Conservation (phyloP, 78 protist species). For the Dictyostelium firmibasis region DNA sequence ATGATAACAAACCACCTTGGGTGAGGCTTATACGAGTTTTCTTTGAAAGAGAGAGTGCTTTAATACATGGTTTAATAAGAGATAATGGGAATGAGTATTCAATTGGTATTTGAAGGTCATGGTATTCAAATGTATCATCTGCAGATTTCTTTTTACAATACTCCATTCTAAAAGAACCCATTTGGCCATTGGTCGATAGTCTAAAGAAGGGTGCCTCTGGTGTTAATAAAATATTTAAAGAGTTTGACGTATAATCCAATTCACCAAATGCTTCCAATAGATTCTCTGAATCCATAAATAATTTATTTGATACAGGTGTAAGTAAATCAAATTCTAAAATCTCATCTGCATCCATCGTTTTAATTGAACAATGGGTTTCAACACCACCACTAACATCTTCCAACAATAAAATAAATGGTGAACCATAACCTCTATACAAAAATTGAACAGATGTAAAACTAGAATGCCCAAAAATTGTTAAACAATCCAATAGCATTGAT, state of each 20-base stretch:
- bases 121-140: slow-evolving; percentile 5
- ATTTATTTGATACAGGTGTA: not conserved
- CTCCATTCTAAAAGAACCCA: slow-evolving; percentile 42
- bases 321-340: not conserved
- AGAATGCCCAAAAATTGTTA: slow-evolving; percentile 24
- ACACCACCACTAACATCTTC: slow-evolving; percentile 38
- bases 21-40: slow-evolving; percentile 17
- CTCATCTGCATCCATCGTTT: slow-evolving; percentile 48
- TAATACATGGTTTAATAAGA: slow-evolving; percentile 35
- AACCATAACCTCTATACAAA: slow-evolving; percentile 43
- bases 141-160: not conserved
- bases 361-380: slow-evolving; percentile 20
- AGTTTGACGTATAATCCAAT: slow-evolving; percentile 12
- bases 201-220: slow-evolving; percentile 37
- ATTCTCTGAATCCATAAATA: slow-evolving; percentile 35
- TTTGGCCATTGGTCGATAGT: slow-evolving; percentile 22
- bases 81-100: not conserved
- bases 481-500: slow-evolving; percentile 38
- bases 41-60: slow-evolving; percentile 19
- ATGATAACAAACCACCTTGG: not conserved
- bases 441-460: slow-evolving; percentile 31
- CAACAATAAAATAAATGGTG: slow-evolving; percentile 1
- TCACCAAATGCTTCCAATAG: slow-evolving; percentile 68
- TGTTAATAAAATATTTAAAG: not conserved
- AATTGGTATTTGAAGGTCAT: not conserved